phyloP scores from a whole-genome alignment of 345 rosid species.

The Bruguiera sexangula region DNA sequence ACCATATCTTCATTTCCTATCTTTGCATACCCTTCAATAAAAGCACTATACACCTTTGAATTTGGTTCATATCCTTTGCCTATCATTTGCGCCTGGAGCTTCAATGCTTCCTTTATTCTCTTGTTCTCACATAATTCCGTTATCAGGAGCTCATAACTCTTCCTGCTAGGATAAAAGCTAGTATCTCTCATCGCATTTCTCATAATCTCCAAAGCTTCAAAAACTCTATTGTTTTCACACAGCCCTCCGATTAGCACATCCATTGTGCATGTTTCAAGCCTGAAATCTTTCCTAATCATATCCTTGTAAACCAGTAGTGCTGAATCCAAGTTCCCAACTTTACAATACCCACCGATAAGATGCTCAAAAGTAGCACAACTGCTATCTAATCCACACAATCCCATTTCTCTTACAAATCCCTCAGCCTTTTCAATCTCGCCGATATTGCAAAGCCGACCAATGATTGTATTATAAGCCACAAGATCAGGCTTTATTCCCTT shows the following conservation, averaged over 20 bases:
- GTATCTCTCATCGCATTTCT: constrained; percentile 35
- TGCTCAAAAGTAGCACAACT: constrained; percentile 53
- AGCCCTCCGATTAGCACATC: constrained; percentile 47
- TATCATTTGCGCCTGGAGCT: constrained; percentile 79
- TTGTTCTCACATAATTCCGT: constrained; percentile 57
- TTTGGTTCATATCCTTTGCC: constrained; percentile 69
- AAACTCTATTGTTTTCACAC: constrained; percentile 40
- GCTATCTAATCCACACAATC: constrained; percentile 41
- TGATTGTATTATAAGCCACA: constrained; percentile 61
- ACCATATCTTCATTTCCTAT: constrained; percentile 55
- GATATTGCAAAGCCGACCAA: constrained; percentile 55
- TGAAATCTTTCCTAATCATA: constrained; percentile 50
- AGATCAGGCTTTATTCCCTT: constrained; percentile 48
- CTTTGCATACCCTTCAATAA: constrained; percentile 53
- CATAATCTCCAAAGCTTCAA: constrained; percentile 52
- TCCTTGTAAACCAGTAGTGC: constrained; percentile 56
- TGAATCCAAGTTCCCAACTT: constrained; percentile 46
- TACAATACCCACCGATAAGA: constrained; percentile 61
- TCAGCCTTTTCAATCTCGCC: constrained; percentile 56
- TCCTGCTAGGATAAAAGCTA: constrained; percentile 42
- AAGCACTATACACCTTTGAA: constrained; percentile 49
- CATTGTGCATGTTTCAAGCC: constrained; percentile 41
- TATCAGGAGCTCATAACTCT: constrained; percentile 54
- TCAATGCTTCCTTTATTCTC: constrained; percentile 67
- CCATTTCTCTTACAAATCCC: constrained; percentile 57